Evolutionary conservation across 2,329 filamentous ascomycete genomes (phyloP).

Genomic region (Eutypa lata): DNA sequence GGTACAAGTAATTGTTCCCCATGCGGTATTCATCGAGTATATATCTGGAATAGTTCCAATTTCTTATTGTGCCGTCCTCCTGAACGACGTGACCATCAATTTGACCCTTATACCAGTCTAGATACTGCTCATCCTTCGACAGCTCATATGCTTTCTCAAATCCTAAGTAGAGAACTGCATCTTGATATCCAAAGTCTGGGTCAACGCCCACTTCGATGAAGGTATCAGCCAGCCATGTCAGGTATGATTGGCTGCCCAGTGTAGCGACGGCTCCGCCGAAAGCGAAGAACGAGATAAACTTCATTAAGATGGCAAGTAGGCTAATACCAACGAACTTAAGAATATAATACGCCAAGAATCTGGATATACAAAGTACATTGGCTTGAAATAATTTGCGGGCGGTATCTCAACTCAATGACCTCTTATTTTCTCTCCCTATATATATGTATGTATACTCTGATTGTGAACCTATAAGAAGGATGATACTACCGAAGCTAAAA

Average conservation of each 20-base stretch:
- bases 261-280: background rate
- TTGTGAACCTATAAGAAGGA: too few relatives aligned
- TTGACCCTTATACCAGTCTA: constrained; percentile 40
- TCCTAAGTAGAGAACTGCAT: constrained; percentile 38
- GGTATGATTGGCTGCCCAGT: background rate
- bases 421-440: too few relatives aligned
- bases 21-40: constrained; percentile 52
- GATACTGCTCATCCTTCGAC: constrained; percentile 40
- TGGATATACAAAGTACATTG: too few relatives aligned
- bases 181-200: background rate
- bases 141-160: constrained; percentile 43
- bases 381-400: too few relatives aligned
- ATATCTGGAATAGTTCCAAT: constrained; percentile 45
- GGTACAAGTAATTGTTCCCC: constrained; percentile 48
- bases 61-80: constrained; percentile 42
- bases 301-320: too few relatives aligned
- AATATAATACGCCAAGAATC: too few relatives aligned
- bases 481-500: too few relatives aligned
- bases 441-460: too few relatives aligned
- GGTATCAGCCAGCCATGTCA: background rate
- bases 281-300: background rate
- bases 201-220: background rate
- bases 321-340: too few relatives aligned
- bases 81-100: constrained; percentile 43
- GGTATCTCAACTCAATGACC: too few relatives aligned